Conservation (phyloP, 2,329 filamentous ascomycete species). For the Fusarium coicis region DNA sequence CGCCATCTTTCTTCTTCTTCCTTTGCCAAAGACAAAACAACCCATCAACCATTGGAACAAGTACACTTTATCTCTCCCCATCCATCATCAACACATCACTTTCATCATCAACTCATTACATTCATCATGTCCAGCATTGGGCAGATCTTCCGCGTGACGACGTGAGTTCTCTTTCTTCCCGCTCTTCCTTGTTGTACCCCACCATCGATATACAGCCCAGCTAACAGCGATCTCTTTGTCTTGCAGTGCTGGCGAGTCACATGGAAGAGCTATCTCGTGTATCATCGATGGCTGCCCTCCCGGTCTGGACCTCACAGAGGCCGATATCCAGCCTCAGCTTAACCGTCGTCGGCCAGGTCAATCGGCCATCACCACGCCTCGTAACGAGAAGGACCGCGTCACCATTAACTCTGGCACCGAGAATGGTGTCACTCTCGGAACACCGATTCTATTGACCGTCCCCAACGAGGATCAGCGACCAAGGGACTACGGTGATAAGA, state of each 20-base stretch:
- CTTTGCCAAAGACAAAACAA: conserved; percentile 11
- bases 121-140: conserved; percentile 87
- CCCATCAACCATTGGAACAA: background rate
- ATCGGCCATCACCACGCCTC: conserved; percentile 87
- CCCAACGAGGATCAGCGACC: conserved; percentile 93
- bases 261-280: conserved; percentile 92
- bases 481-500: conserved; percentile 88
- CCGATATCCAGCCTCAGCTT: conserved; percentile 94
- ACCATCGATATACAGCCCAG: background rate
- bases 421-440: conserved; percentile 88
- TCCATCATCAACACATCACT: background rate
- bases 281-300: conserved; percentile 95
- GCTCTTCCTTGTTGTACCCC: background rate
- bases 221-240: background rate
- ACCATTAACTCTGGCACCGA: conserved; percentile 94
- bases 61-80: background rate
- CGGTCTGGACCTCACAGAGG: conserved; percentile 84
- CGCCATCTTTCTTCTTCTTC: conserved; percentile 23
- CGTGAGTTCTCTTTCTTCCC: conserved; percentile 62
- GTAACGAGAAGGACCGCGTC: conserved; percentile 91
- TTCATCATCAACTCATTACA: background rate
- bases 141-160: conserved; percentile 66
- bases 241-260: conserved; percentile 68
- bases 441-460: conserved; percentile 88
- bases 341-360: conserved; percentile 90